Evolutionary conservation across 2,329 filamentous ascomycete species (phyloP), one percentile per base, ranked within the genome.

Genomic region (Cercospora sp.): DNA sequence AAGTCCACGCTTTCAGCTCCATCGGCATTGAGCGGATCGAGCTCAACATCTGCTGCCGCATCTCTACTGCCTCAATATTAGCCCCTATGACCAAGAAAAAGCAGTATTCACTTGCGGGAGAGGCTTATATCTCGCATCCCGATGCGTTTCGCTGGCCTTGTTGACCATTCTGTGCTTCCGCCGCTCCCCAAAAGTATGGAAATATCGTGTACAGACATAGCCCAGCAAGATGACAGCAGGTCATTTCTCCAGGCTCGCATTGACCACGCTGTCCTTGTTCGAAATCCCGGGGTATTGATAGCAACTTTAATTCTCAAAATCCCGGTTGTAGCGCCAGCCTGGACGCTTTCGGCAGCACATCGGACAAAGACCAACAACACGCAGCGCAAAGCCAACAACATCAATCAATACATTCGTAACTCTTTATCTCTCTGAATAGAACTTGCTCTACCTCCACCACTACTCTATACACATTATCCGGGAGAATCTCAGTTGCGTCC

Each of bases 201-300:
- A 10, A 18, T 42, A 2, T 26, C 16, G 36, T 42, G 36, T 31
- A n/a, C 23, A 20, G 31, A 42, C 62, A 59, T 31, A 30, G 26
- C 23, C 10, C 23, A 30, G n/a, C 18, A 20, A 18, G 23, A 28
- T 31, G 48, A 39, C 51, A 39, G 13, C 51, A 57, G 10, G 31
- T 42, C 31, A 42, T 28, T 30, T 23, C 51, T 39, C 55, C 28
- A 59, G 26, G 18, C 23, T 57, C 31, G 28, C 51, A 64, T 42
- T 53, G 33, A 53, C 48, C 62, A 48, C 28, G 62, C 28, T 64
- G 51, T 36, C 62, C 62, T 65, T 65, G 63, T 65, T 33, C 23
- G 57, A 20, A 2, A 48, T 45, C 33, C 58, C 60, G 42, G 58
- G 28, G 42, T 59, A 20, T 42, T 39, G n/a, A 20, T 20, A 8